Evolutionary conservation across 768 basidiomycete genomes (phyloP).

Genomic region (Mrakia frigida): DNA sequence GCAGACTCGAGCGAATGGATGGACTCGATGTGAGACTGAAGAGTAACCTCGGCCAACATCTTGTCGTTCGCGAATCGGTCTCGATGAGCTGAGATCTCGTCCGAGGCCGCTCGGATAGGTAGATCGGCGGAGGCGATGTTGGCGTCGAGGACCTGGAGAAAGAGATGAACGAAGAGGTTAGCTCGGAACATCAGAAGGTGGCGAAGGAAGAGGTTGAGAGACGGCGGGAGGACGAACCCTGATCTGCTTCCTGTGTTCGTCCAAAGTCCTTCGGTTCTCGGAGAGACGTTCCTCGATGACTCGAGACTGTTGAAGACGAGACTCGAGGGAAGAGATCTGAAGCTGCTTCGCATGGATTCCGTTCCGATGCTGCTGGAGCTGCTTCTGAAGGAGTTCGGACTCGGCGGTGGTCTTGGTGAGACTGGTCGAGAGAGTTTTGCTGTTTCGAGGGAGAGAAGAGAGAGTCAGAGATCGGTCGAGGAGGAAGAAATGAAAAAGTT

Average conservation of each 20-base stretch:
- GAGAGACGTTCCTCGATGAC: conserved; percentile 40
- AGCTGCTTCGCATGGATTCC: neutral
- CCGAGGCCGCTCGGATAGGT: conserved; percentile 35
- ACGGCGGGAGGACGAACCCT: conserved; percentile 44
- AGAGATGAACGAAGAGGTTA: neutral
- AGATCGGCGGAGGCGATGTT: conserved; percentile 33
- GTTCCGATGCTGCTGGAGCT: neutral
- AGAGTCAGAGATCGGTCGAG: neutral
- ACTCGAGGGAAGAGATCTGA: neutral
- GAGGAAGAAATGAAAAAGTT: neutral
- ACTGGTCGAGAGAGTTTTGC: neutral
- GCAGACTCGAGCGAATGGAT: neutral
- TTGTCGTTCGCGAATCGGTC: conserved; percentile 16
- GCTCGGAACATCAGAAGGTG: neutral
- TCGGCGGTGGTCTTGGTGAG: neutral
- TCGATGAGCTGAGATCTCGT: conserved; percentile 32
- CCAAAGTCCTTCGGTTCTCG: conserved; percentile 49
- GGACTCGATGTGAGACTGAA: conserved; percentile 14
- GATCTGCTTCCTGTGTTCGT: conserved; percentile 68
- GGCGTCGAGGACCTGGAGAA: conserved; percentile 34
- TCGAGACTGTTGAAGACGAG: conserved; percentile 35
- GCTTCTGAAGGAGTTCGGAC: neutral
- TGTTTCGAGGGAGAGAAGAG: neutral
- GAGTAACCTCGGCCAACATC: neutral
- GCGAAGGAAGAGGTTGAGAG: neutral